A percentile compares a stretch with the other conserved stretches of the same genome.
These are phyloP conservation scores for Macrolepiota fuliginosa DNA, from an alignment of 768 basidiomycete genomes.

Conservation along the genomic window DNA sequence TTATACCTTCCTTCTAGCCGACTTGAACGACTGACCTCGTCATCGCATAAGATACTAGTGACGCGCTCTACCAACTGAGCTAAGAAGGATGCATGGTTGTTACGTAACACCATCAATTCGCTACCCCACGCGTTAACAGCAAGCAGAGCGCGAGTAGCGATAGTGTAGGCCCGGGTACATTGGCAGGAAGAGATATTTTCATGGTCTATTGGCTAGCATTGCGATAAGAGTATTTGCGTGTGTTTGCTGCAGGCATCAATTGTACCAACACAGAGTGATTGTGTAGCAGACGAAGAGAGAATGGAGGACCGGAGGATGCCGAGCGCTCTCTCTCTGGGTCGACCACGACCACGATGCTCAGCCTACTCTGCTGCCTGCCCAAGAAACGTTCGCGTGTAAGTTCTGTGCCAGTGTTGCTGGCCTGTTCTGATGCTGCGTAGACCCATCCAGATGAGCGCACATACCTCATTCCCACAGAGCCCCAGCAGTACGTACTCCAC, in stretches of 20 bases:
- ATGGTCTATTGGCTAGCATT: too few relatives aligned
- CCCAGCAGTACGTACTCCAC: constrained; percentile 17
- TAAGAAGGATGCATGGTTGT: constrained; percentile 20
- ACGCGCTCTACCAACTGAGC: constrained; percentile 51
- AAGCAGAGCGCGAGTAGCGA: too few relatives aligned
- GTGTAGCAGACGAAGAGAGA: too few relatives aligned
- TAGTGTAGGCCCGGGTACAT: too few relatives aligned
- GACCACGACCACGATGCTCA: constrained; percentile 11
- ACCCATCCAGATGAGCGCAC: constrained; percentile 21
- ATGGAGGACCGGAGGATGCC: not conserved
- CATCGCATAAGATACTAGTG: constrained; percentile 59
- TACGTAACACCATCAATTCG: too few relatives aligned
- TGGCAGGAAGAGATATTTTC: too few relatives aligned
- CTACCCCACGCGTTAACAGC: too few relatives aligned
- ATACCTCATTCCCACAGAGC: constrained; percentile 26
- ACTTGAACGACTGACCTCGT: too few relatives aligned
- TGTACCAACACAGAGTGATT: too few relatives aligned
- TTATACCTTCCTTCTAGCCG: too few relatives aligned
- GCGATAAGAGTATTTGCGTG: too few relatives aligned
- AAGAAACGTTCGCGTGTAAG: constrained; percentile 15
- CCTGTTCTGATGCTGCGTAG: constrained; percentile 3
- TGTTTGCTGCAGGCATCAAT: too few relatives aligned
- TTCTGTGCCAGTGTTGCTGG: not conserved
- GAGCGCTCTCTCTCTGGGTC: not conserved
- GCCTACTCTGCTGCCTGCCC: constrained; percentile 21